Evolutionary conservation across 2,329 filamentous ascomycete genomes (phyloP).

Genomic region (Paradendryphiella salina): DNA sequence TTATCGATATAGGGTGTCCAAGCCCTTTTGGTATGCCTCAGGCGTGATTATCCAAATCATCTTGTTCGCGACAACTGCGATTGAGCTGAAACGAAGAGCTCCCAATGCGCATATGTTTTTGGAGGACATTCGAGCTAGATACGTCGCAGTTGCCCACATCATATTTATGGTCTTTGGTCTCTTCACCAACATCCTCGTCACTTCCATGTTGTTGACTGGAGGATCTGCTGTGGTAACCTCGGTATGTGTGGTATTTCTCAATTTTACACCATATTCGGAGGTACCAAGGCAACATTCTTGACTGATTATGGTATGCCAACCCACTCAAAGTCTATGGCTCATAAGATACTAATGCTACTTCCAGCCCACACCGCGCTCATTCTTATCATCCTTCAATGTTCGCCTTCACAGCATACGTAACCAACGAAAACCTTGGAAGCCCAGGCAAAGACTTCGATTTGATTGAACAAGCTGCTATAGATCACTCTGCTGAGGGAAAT

Average conservation of each 20-base stretch:
- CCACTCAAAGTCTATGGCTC: neutral
- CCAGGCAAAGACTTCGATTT: conserved; percentile 78
- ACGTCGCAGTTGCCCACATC: conserved; percentile 71
- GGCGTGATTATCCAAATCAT: conserved; percentile 62
- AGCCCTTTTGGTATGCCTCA: conserved; percentile 69
- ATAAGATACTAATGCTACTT: neutral
- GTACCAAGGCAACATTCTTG: conserved; percentile 71
- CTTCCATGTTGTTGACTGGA: conserved; percentile 84
- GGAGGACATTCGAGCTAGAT: conserved; percentile 79
- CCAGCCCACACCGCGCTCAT: conserved; percentile 79
- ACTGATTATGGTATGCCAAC: conserved; percentile 66
- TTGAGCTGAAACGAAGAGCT: conserved; percentile 82
- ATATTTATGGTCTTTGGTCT: conserved; percentile 83
- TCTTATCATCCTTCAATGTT: conserved; percentile 82
- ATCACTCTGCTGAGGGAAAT: conserved; percentile 79
- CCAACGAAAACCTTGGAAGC: conserved; percentile 71
- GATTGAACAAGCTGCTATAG: conserved; percentile 66
- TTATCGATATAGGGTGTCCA: conserved; percentile 73
- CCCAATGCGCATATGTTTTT: conserved; percentile 86
- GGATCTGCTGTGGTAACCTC: conserved; percentile 67
- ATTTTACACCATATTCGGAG: conserved; percentile 72
- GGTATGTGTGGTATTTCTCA: conserved; percentile 12
- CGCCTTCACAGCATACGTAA: conserved; percentile 78
- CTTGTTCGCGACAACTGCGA: conserved; percentile 86
- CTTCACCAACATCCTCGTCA: conserved; percentile 81